These are phyloP conservation scores for Sclerotinia spermophila DNA, from an alignment of 2,329 filamentous ascomycete genomes.

Conservation along the genomic window DNA sequence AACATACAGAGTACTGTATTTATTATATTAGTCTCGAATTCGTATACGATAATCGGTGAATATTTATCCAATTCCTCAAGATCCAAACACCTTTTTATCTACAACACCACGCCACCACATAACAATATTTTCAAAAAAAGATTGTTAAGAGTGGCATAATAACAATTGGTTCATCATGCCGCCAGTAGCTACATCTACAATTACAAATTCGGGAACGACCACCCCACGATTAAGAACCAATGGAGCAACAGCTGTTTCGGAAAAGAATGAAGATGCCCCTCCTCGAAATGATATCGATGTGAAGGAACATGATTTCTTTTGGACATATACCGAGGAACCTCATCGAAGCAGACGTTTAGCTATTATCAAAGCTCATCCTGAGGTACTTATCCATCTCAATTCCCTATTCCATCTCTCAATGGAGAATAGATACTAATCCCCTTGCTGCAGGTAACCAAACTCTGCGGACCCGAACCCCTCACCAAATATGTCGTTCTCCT, in stretches of 20 bases:
- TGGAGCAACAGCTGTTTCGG: neutral
- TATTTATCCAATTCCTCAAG: neutral
- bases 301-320: conserved; percentile 66
- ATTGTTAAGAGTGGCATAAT: neutral
- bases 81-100: neutral
- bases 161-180: conserved; percentile 8
- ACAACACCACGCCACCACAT: neutral
- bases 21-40: neutral
- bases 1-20: no score
- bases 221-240: conserved; percentile 6
- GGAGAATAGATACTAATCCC: neutral
- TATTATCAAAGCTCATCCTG: conserved; percentile 97
- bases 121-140: neutral
- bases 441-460: conserved; percentile 73
- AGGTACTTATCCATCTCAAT: conserved; percentile 53
- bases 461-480: conserved; percentile 91
- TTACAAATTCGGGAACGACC: conserved; percentile 4
- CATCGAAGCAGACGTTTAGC: conserved; percentile 85
- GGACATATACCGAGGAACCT: conserved; percentile 98
- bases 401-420: neutral
- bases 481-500: conserved; percentile 88
- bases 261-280: conserved; percentile 15
- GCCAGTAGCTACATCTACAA: conserved; percentile 13
- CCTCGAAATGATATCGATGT: conserved; percentile 24
- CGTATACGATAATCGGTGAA: neutral